Evolutionary conservation across 305 asterid species (phyloP).

Genomic region (Solanum hybrid): DNA sequence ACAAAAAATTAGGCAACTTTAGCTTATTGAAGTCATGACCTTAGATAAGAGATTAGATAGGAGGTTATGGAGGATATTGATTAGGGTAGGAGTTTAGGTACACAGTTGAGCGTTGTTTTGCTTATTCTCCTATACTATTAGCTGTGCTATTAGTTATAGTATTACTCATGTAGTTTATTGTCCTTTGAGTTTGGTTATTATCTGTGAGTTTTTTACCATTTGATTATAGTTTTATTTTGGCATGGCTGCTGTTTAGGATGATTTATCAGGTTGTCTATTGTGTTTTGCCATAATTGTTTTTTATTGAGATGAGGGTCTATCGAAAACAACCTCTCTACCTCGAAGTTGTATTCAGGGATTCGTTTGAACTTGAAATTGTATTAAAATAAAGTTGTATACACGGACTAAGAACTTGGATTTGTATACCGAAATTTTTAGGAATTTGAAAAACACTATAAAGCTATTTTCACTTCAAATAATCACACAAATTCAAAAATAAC

Average conservation of each 20-base stretch:
- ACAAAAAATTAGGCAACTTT: not conserved
- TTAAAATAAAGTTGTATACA: not conserved
- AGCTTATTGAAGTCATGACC: not conserved
- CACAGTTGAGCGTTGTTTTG: not conserved
- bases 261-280: not conserved
- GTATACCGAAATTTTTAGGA: not conserved
- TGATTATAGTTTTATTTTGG: not conserved
- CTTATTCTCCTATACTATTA: not conserved
- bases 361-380: not conserved
- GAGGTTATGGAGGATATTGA: not conserved
- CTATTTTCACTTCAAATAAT: not conserved
- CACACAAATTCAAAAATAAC: not conserved
- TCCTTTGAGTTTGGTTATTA: not conserved
- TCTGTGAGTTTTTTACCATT: not conserved
- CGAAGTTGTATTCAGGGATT: not conserved
- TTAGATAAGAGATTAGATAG: not conserved
- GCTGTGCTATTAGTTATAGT: not conserved
- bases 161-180: not conserved
- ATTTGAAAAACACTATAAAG: not conserved
- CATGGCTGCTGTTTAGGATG: not conserved
- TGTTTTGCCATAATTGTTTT: not conserved
- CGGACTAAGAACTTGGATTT: not conserved
- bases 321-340: not conserved
- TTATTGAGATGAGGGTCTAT: not conserved
- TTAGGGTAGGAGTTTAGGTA: not conserved